These are phyloP conservation scores for Lachnellula occidentalis DNA, from an alignment of 2,329 filamentous ascomycete genomes.

Conservation along the genomic window DNA sequence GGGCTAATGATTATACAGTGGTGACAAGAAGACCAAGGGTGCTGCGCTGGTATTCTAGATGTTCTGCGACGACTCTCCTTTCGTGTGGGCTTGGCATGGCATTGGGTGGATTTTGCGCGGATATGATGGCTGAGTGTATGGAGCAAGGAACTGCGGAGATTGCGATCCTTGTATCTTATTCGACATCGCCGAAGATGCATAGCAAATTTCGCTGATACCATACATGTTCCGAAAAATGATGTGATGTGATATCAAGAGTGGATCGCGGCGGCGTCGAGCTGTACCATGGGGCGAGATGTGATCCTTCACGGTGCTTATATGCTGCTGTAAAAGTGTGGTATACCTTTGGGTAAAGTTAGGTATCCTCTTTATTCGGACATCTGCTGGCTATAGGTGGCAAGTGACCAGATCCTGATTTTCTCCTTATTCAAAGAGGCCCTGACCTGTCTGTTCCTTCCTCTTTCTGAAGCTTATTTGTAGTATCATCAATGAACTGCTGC, in stretches of 20 bases:
- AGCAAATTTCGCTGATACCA: constrained; percentile 29
- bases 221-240: neutral
- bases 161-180: constrained; percentile 28
- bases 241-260: neutral
- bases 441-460: no score
- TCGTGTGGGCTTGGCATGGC: constrained; percentile 23
- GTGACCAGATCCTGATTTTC: no score
- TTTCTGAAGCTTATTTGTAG: no score
- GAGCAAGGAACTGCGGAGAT: constrained; percentile 17
- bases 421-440: no score
- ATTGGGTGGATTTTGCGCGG: constrained; percentile 25
- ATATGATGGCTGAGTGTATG: constrained; percentile 23
- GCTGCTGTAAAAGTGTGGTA: no score
- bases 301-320: no score
- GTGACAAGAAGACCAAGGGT: constrained; percentile 99
- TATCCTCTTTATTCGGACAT: no score
- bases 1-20: constrained; percentile 56
- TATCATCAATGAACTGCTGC: no score
- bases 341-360: no score
- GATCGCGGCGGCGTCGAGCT: no score
- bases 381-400: no score
- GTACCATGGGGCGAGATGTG: no score
- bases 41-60: constrained; percentile 98
- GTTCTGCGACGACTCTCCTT: constrained; percentile 28
- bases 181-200: constrained; percentile 26